Percentiles rank a stretch among this genome's conserved stretches.
Evolutionary conservation across 305 asterid genomes (phyloP).

Genomic region (Fraxinus baroniana): DNA sequence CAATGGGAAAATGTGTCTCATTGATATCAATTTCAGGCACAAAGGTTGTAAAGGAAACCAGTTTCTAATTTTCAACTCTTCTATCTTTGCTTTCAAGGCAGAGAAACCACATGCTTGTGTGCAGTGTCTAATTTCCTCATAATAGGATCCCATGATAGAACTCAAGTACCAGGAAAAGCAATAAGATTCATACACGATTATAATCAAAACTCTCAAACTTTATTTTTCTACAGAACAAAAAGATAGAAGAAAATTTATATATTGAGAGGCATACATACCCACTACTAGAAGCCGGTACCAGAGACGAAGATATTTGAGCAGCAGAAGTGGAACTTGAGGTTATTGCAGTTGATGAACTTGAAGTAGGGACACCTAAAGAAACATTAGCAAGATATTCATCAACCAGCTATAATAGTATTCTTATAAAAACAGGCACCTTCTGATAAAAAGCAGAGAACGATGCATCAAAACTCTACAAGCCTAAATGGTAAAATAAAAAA

Average conservation of each 20-base stretch:
- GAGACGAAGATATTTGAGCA: conserved; percentile 60
- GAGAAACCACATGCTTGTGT: background rate
- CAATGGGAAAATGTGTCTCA: background rate
- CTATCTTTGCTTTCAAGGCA: background rate
- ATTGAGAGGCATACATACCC: conserved; percentile 55
- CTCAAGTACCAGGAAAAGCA: background rate
- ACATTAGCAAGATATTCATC: conserved; percentile 17
- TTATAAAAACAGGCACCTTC: conserved; percentile 9
- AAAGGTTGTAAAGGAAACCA: background rate
- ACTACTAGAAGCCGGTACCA: conserved; percentile 60
- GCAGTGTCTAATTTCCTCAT: background rate
- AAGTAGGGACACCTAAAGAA: conserved; percentile 39
- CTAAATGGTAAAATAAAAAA: background rate
- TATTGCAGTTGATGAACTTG: conserved; percentile 49
- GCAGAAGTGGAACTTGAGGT: conserved; percentile 56
- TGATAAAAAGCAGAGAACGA: background rate
- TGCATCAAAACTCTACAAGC: background rate
- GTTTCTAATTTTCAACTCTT: background rate
- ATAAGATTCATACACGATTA: background rate
- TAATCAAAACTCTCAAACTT: conserved; percentile 16
- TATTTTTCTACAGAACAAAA: conserved; percentile 13
- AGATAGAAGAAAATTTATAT: conserved; percentile 4
- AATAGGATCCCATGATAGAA: background rate
- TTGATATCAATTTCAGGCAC: background rate
- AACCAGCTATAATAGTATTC: conserved; percentile 12